phyloP scores from a whole-genome alignment of 2,329 filamentous ascomycete genomes.

The Plectosphaerella sp. region DNA sequence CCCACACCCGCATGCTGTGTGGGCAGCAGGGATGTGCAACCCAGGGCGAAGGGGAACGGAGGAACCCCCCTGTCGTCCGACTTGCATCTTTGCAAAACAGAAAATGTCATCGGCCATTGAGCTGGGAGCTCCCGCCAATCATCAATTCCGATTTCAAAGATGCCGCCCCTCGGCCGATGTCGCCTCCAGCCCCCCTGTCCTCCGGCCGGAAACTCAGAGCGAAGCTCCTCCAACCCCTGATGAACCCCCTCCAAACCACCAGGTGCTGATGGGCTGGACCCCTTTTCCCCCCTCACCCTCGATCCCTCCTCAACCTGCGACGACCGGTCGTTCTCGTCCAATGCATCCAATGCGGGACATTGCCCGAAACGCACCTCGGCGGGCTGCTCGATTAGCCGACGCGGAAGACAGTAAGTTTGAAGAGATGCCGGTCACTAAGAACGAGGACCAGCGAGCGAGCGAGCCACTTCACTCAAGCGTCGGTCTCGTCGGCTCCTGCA shows the following conservation, averaged over 20 bases:
- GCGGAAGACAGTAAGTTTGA: too few relatives aligned
- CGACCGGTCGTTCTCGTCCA: too few relatives aligned
- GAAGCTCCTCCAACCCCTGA: neutral
- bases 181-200: slow-evolving; percentile 10
- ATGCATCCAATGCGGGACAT: too few relatives aligned
- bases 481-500: too few relatives aligned
- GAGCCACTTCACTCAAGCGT: too few relatives aligned
- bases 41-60: slow-evolving; percentile 2
- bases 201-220: neutral
- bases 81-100: slow-evolving; percentile 8
- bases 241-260: neutral
- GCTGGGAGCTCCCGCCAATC: slow-evolving; percentile 13
- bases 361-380: too few relatives aligned
- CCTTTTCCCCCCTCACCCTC: neutral
- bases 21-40: slow-evolving; percentile 5
- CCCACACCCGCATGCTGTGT: slow-evolving; percentile 4
- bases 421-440: too few relatives aligned
- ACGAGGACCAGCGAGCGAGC: too few relatives aligned
- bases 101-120: slow-evolving; percentile 12
- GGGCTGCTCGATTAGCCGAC: too few relatives aligned
- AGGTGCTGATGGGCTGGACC: neutral
- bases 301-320: too few relatives aligned
- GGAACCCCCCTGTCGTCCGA: slow-evolving; percentile 4
- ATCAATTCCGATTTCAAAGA: slow-evolving; percentile 13
- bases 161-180: slow-evolving; percentile 11